Percentiles rank a stretch among this genome's conserved stretches.
Evolutionary conservation across 495 filamentous ascomycete genomes (phyloP).

Genomic region (Evernia prunastri): DNA sequence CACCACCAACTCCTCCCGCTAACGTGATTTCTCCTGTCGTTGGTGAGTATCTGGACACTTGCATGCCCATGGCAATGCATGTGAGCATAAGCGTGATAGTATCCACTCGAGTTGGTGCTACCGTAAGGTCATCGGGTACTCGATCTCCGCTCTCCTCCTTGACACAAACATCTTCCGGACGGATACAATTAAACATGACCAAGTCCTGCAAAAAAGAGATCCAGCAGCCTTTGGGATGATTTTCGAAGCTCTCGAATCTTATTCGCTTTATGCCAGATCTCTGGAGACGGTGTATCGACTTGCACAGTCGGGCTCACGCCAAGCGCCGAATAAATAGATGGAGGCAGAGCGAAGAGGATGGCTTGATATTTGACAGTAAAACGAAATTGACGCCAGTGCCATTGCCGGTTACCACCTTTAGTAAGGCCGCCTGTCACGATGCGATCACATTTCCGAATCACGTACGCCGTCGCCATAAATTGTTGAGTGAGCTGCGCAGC

Average conservation of each 20-base stretch:
- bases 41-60: conserved; percentile 17
- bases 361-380: conserved; percentile 19
- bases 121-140: conserved; percentile 17
- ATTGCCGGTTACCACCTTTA: conserved; percentile 11
- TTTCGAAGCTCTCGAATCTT: neutral
- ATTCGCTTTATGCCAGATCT: conserved; percentile 2
- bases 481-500: conserved; percentile 15
- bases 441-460: conserved; percentile 21
- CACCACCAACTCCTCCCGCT: conserved; percentile 1
- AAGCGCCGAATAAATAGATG: conserved; percentile 12
- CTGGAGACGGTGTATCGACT: neutral
- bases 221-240: conserved; percentile 14
- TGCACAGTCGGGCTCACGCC: conserved; percentile 17
- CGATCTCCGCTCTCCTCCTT: conserved; percentile 20
- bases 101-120: conserved; percentile 17
- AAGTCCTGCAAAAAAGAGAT: conserved; percentile 17
- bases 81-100: conserved; percentile 15
- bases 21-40: conserved; percentile 13
- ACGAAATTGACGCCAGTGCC: conserved; percentile 21
- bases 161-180: conserved; percentile 3
- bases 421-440: conserved; percentile 19
- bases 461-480: conserved; percentile 18
- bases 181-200: conserved; percentile 1
- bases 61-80: conserved; percentile 22
- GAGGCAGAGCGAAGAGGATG: conserved; percentile 14